These are phyloP conservation scores for Manihot esculenta DNA, from an alignment of 441 rosid species.

Conservation along the genomic window DNA sequence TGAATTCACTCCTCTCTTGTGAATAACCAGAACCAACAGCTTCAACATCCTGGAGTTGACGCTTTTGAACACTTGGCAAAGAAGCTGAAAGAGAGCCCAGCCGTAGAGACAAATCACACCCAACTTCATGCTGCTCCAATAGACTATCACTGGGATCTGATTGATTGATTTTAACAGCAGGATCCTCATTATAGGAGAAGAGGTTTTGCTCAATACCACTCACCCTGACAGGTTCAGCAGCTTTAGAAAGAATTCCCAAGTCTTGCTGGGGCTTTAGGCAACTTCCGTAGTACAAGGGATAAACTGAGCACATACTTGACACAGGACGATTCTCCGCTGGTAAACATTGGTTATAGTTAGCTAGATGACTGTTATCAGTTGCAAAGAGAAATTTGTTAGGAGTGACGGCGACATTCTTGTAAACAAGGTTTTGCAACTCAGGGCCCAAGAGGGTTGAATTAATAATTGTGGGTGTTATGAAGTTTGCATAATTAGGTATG, in stretches of 20 bases:
- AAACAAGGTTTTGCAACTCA: constrained; percentile 16
- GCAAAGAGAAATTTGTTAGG: constrained; percentile 31
- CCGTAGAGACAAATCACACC: constrained; percentile 71
- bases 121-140: constrained; percentile 28
- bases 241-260: constrained; percentile 24
- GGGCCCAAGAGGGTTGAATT: constrained; percentile 21
- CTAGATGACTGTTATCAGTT: constrained; percentile 17
- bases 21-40: constrained; percentile 22
- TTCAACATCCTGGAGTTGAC: constrained; percentile 20
- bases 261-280: constrained; percentile 22
- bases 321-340: constrained; percentile 25
- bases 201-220: constrained; percentile 19
- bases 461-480: constrained; percentile 32
- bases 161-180: constrained; percentile 20
- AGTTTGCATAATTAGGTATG: constrained; percentile 28
- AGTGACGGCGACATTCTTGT: constrained; percentile 15
- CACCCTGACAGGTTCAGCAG: constrained; percentile 35
- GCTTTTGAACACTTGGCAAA: constrained; percentile 11
- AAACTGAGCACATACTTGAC: constrained; percentile 37
- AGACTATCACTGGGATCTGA: constrained; percentile 22
- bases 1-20: constrained; percentile 31
- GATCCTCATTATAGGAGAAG: constrained; percentile 12
- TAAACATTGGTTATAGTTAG: constrained; percentile 19
- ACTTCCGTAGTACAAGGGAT: constrained; percentile 55
- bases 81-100: constrained; percentile 54